Base-by-base conservation (phyloP, 2,329 filamentous ascomycete species). In the Corynespora cassiicola region DNA sequence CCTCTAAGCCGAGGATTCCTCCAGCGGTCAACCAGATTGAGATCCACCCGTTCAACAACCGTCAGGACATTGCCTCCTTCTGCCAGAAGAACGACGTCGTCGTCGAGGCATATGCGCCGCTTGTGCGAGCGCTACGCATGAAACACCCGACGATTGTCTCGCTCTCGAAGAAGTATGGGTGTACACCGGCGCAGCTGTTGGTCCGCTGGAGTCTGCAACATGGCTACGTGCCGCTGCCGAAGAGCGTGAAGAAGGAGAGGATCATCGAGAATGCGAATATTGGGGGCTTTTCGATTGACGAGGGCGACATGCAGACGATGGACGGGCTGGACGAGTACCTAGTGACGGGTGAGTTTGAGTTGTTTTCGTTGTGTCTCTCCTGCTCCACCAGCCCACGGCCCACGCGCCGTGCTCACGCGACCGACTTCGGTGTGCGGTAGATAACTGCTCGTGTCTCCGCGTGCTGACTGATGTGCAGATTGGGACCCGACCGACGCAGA, bases 41-140 rank as follows among this genome's bases (percentile, higher is more conserved):
- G 64, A 79, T 91, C 2, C 87, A 92, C 46, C 88, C 87, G 0
- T 94, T 92, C 78, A 89, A 91, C 63, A 90, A 86, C 2, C 81
- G 85, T 35, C 75, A 74, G 0, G 75, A 77, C 23, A 90, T 94
- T 47, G 78, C 82, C 1, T 75, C 78, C 9, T 84, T 81, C 52
- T 88, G 88, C 58, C 75, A 80, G 39, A 71, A 80, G 44, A 73
- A 91, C 48, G 71, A 74, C 23, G 90, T 94, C 40, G 70, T 85
- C 0, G 77, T 94, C 2, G 83, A 94, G 68, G 88, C 89, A 0
- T 95, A 94, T 51, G 87, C 87, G 6, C 89, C 89, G 5, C 77
- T 94, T 3, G 88, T 83, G 3, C 77, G 86, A 33, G 87, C 81
- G 1, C 74, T 85, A 67, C 76, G 86, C 12, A 86, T 94, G 78